A percentile compares a stretch with the other conserved stretches of the same genome.
These are phyloP conservation scores for Artomyces pyxidatus DNA, from an alignment of 768 basidiomycete species.

Conservation along the genomic window DNA sequence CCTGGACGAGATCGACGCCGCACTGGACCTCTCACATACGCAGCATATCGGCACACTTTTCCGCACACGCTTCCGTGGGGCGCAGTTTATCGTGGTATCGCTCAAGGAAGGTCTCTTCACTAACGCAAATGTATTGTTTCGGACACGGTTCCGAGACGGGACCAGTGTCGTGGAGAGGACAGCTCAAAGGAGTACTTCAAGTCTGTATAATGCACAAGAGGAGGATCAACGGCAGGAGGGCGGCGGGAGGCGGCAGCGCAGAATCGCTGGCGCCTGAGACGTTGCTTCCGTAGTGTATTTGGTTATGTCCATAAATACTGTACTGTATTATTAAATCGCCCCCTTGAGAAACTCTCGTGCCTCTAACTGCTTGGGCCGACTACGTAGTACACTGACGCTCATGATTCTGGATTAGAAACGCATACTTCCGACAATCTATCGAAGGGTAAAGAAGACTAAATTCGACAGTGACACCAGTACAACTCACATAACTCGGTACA, in stretches of 20 bases:
- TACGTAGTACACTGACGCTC: too few species aligned
- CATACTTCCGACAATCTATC: too few species aligned
- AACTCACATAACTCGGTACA: too few species aligned
- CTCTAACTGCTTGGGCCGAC: too few species aligned
- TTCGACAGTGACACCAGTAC: too few species aligned
- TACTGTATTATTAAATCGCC: background rate
- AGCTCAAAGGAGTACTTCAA: slow-evolving; percentile 51
- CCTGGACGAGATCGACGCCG: slow-evolving; percentile 97
- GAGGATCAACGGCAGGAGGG: background rate
- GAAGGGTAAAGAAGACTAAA: too few species aligned
- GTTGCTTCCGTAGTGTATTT: background rate
- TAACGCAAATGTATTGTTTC: slow-evolving; percentile 94
- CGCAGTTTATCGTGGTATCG: slow-evolving; percentile 96
- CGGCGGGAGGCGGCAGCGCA: slow-evolving; percentile 3
- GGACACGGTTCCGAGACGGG: slow-evolving; percentile 88
- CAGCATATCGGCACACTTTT: slow-evolving; percentile 99
- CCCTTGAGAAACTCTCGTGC: background rate
- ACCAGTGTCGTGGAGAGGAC: slow-evolving; percentile 86
- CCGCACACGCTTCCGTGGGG: slow-evolving; percentile 93
- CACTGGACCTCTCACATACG: slow-evolving; percentile 90
- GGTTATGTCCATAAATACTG: background rate
- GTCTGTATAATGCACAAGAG: slow-evolving; percentile 24
- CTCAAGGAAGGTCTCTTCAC: slow-evolving; percentile 96
- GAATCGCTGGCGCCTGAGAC: slow-evolving; percentile 1
- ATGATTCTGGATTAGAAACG: too few species aligned